These are phyloP conservation scores for Ustilago loliicola DNA, from an alignment of 1,284 basidiomycete genomes.

Conservation along the genomic window DNA sequence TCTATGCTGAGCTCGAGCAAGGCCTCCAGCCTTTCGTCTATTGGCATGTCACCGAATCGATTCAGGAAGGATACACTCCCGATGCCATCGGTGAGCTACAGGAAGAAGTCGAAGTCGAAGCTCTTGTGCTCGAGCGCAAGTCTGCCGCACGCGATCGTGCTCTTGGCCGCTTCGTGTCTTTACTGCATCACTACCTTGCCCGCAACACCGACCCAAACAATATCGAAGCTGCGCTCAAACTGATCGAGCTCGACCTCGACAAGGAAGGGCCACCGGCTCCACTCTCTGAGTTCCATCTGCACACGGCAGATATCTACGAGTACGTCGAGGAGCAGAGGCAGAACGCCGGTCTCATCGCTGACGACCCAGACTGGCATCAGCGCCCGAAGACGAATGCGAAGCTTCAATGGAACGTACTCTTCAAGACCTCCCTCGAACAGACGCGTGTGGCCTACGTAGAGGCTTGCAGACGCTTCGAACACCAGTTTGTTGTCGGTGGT, in stretches of 20 bases:
- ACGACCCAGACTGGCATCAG: constrained; percentile 34
- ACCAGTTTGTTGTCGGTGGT: constrained; percentile 12
- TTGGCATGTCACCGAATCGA: constrained; percentile 46
- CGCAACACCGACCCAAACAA: constrained; percentile 3
- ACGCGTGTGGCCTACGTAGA: constrained; percentile 30
- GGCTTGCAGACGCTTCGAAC: constrained; percentile 32
- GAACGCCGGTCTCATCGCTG: constrained; percentile 24
- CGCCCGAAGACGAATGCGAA: neutral
- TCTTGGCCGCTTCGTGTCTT: constrained; percentile 36
- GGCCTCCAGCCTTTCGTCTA: constrained; percentile 44
- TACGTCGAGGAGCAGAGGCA: constrained; percentile 38
- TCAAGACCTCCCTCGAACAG: constrained; percentile 26
- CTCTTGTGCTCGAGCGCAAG: constrained; percentile 35
- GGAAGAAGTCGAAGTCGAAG: constrained; percentile 41
- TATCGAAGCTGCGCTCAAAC: constrained; percentile 13
- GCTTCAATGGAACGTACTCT: constrained; percentile 28
- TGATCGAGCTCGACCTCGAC: constrained; percentile 17
- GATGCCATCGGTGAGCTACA: constrained; percentile 32
- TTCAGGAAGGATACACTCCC: constrained; percentile 34
- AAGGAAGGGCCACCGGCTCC: neutral
- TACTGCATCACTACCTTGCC: constrained; percentile 24
- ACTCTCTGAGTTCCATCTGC: constrained; percentile 20
- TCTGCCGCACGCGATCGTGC: constrained; percentile 35
- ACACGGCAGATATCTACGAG: constrained; percentile 29
- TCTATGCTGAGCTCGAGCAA: constrained; percentile 24